Evolutionary conservation across 495 filamentous ascomycete species (phyloP).

Genomic region (Filosporella fistucella): DNA sequence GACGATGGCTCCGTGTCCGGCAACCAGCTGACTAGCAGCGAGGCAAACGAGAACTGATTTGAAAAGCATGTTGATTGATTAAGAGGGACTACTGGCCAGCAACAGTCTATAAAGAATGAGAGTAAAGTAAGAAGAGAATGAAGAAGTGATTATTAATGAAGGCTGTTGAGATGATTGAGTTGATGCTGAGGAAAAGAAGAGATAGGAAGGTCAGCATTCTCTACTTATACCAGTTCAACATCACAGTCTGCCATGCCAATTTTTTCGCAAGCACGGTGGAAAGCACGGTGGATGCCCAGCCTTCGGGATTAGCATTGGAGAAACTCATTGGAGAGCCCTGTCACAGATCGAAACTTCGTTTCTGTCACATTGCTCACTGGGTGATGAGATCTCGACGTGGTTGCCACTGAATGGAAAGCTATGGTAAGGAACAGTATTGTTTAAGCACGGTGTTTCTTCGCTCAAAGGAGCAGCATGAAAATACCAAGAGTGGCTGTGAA

Average conservation of each 20-base stretch:
- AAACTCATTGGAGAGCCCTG: too few relatives aligned
- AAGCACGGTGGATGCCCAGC: not conserved
- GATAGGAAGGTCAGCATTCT: not conserved
- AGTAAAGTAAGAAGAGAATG: not conserved
- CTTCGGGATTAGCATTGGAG: not conserved
- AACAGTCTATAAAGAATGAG: conserved; percentile 2
- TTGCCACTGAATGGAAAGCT: too few relatives aligned
- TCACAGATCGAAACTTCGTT: too few relatives aligned
- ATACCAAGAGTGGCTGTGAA: conserved; percentile 5
- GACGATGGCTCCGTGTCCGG: conserved; percentile 18
- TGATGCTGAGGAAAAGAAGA: not conserved
- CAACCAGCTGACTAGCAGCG: conserved; percentile 11
- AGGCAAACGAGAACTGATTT: conserved; percentile 5
- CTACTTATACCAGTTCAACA: too few relatives aligned
- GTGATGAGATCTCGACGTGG: too few relatives aligned
- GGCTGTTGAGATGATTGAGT: conserved; percentile 2
- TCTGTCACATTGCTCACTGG: too few relatives aligned
- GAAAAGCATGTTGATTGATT: conserved; percentile 12
- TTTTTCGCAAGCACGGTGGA: too few relatives aligned
- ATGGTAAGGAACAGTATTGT: too few relatives aligned
- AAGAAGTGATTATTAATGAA: not conserved
- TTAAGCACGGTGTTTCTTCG: not conserved
- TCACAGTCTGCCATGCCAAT: too few relatives aligned
- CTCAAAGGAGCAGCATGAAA: not conserved
- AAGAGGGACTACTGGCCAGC: conserved; percentile 7